phyloP scores from a whole-genome alignment of 768 basidiomycete genomes.

The Russula dissimulans region DNA sequence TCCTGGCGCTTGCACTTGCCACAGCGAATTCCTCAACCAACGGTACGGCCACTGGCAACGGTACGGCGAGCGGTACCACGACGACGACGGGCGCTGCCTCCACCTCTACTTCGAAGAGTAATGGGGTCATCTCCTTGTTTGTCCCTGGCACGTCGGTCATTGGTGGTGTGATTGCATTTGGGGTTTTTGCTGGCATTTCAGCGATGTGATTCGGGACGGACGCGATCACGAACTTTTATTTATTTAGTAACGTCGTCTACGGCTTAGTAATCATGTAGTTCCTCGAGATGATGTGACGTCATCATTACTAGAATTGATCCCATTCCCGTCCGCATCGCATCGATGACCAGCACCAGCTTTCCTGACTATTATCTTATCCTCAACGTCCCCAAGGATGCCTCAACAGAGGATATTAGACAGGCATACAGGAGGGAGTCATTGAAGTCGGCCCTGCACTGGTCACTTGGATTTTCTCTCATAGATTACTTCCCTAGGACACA shows the following conservation, averaged over 20 bases:
- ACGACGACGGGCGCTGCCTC: too few species aligned
- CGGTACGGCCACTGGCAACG: too few species aligned
- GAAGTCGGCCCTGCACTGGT: slow-evolving; percentile 33
- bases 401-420: slow-evolving; percentile 60
- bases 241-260: too few species aligned
- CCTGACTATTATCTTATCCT: slow-evolving; percentile 76
- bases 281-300: not conserved
- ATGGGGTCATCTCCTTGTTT: too few species aligned
- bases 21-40: not conserved
- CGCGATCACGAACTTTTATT: too few species aligned
- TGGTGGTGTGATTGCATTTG: too few species aligned
- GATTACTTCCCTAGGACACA: slow-evolving; percentile 52
- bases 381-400: slow-evolving; percentile 43
- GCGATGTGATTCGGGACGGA: too few species aligned
- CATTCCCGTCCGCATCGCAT: not conserved
- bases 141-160: too few species aligned
- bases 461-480: not conserved
- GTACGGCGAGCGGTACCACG: too few species aligned
- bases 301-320: not conserved
- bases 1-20: slow-evolving; percentile 2
- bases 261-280: too few species aligned
- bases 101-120: too few species aligned
- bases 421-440: slow-evolving; percentile 77
- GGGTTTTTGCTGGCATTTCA: too few species aligned
- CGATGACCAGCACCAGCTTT: slow-evolving; percentile 61